phyloP scores from a whole-genome alignment of 345 rosid genomes.

The Sonneratia alba region DNA sequence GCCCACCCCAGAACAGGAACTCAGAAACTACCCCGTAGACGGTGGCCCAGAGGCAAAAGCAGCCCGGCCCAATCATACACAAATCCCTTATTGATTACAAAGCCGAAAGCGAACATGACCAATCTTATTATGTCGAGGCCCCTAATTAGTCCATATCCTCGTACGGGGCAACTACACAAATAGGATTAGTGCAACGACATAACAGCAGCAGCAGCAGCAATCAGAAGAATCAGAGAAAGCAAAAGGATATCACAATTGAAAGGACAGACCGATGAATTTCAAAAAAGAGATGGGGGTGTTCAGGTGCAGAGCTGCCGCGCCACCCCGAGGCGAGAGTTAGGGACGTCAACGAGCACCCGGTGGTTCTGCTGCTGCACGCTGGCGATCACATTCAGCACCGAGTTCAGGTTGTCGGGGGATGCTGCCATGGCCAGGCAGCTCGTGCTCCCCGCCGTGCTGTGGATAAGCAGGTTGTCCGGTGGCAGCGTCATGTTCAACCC shows the following conservation, averaged over 20 bases:
- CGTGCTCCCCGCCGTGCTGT: slow-evolving; percentile 23
- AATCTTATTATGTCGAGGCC: too few species aligned
- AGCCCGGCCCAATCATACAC: neutral
- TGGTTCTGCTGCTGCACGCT: slow-evolving; percentile 36
- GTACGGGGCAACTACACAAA: neutral
- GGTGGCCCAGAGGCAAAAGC: neutral
- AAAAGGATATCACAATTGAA: neutral
- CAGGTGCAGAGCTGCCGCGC: slow-evolving; percentile 17
- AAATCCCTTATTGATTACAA: neutral
- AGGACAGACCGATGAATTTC: neutral
- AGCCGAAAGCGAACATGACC: neutral
- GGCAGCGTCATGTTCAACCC: slow-evolving; percentile 25
- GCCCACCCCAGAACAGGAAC: too few species aligned
- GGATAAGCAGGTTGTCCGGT: slow-evolving; percentile 21
- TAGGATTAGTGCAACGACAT: neutral
- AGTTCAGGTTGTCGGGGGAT: slow-evolving; percentile 20
- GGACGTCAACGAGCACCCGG: slow-evolving; percentile 24
- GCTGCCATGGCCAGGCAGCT: slow-evolving; percentile 28
- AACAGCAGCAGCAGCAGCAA: neutral
- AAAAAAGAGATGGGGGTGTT: neutral
- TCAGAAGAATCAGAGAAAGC: too few species aligned
- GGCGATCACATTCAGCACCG: slow-evolving; percentile 30
- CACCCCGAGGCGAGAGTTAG: slow-evolving; percentile 25
- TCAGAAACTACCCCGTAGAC: too few species aligned
- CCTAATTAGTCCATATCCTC: neutral